Evolutionary conservation across 2,329 filamentous ascomycete species (phyloP), one percentile per base, ranked within the genome.

Genomic region (Colletotrichum sansevieriae): DNA sequence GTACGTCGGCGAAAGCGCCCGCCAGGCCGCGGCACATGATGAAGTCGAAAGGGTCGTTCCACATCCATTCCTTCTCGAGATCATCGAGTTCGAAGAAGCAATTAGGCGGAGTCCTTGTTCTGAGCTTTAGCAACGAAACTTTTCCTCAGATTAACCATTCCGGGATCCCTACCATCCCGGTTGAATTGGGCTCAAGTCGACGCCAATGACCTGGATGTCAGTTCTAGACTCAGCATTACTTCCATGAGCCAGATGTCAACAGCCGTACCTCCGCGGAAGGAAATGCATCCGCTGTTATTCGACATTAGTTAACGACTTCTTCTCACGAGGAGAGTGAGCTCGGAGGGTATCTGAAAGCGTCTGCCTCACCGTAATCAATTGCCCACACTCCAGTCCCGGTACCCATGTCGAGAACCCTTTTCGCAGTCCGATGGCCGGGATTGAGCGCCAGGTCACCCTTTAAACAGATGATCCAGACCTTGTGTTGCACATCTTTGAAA

Each of bases 71-170:
- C 60, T 75, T 72, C 44, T 78, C 77, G 4, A 75, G 70, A 65
- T 81, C 79, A 63, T 81, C 79, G 60, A 81, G 72, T 49, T 81
- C 78, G 70, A 85, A 85, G 8, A 72, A 73, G 46, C 83, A 76
- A 65, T 86, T 85, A 0, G 80, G 78, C 0, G 83, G 83, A 3
- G 82, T 80, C 68, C 72, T 43, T 46, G 37, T 39, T 39, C 11
- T 39, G 11, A 39, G 37, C 37, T 39, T 39, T 15, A 39, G 29
- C 9, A 39, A 39, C 37, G 1, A 25, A 4, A 25, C 4, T 22
- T 22, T 22, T 2, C 37, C 4, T 39, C 37, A 39, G 2, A 4
- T 5, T 39, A 7, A 39, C 11, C 11, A 29, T 29, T 29, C 29
- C 5, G 37, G 4, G 15, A 4, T 51, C 9, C 11, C 13, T 18